phyloP scores from a whole-genome alignment of 208 protist species.

The Herpetomonas tarakana region DNA sequence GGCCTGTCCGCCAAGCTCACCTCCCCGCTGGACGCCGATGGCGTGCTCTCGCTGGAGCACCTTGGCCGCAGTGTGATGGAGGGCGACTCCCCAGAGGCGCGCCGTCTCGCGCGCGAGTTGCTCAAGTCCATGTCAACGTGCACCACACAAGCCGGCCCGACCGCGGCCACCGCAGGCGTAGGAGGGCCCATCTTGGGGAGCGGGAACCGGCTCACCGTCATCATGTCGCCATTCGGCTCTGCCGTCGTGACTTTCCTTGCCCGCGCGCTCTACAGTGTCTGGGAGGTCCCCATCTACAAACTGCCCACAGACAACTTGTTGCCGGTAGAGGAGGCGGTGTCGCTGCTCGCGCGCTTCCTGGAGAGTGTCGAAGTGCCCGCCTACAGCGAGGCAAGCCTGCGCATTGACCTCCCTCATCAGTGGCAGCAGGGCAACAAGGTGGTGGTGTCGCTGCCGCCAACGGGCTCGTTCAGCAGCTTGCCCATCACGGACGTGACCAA shows the following conservation, averaged over 20 bases:
- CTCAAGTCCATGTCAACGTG: constrained; percentile 57
- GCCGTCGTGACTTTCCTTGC: constrained; percentile 57
- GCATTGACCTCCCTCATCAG: constrained; percentile 33
- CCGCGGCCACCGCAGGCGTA: constrained; percentile 13
- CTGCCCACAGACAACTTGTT: constrained; percentile 24
- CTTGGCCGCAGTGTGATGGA: constrained; percentile 45
- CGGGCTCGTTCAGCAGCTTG: constrained; percentile 8
- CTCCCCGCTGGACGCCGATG: constrained; percentile 13
- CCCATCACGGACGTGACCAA: constrained; percentile 38
- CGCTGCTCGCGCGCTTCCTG: constrained; percentile 17
- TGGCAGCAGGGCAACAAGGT: constrained; percentile 42
- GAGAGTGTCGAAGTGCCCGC: constrained; percentile 22
- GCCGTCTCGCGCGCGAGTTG: constrained; percentile 57
- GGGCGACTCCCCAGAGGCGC: constrained; percentile 40
- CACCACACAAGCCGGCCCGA: constrained; percentile 32
- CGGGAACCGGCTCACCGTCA: constrained; percentile 40
- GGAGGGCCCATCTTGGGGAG: constrained; percentile 1
- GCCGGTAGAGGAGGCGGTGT: constrained; percentile 24
- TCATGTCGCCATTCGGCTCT: constrained; percentile 67
- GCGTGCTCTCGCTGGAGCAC: constrained; percentile 42
- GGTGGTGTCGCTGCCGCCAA: constrained; percentile 27
- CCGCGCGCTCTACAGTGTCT: constrained; percentile 66
- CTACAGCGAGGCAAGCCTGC: constrained; percentile 6
- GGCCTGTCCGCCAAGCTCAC: constrained; percentile 8
- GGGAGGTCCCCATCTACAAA: constrained; percentile 46